Evolutionary conservation across 495 filamentous ascomycete genomes (phyloP).

Genomic region (Xylaria grammica): DNA sequence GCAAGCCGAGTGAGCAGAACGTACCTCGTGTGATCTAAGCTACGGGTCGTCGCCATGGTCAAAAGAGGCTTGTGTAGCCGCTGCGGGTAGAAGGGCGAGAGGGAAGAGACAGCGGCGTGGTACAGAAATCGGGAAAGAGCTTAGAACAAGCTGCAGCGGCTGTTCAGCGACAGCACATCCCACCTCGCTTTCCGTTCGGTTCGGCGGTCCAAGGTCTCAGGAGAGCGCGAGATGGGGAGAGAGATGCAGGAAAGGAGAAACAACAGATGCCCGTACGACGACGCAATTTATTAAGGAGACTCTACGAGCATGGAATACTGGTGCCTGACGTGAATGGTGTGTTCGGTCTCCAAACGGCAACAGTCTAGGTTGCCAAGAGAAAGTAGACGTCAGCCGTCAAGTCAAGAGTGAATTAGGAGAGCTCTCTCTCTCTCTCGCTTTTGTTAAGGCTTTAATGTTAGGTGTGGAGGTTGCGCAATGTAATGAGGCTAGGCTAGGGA

Average conservation of each 20-base stretch:
- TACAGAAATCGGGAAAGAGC: constrained; percentile 30
- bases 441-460: background rate
- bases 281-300: constrained; percentile 13
- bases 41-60: constrained; percentile 53
- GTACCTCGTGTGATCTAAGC: constrained; percentile 55
- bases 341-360: constrained; percentile 3
- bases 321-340: constrained; percentile 1
- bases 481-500: constrained; percentile 14
- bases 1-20: constrained; percentile 18
- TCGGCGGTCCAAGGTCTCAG: constrained; percentile 14
- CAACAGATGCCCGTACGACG: background rate
- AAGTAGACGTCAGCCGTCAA: constrained; percentile 13
- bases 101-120: constrained; percentile 19
- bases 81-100: constrained; percentile 5
- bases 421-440: background rate
- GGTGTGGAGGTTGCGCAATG: constrained; percentile 14
- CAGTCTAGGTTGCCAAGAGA: constrained; percentile 4
- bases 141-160: constrained; percentile 22
- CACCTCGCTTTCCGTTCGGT: constrained; percentile 22
- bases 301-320: background rate
- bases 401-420: background rate
- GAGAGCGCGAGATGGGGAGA: background rate
- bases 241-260: constrained; percentile 1
- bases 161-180: constrained; percentile 34
- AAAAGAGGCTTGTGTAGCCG: constrained; percentile 21